Percentiles rank a stretch among this genome's conserved stretches.
phyloP scores from a whole-genome alignment of 2,329 filamentous ascomycete species.

The Pseudomassariella vexata region DNA sequence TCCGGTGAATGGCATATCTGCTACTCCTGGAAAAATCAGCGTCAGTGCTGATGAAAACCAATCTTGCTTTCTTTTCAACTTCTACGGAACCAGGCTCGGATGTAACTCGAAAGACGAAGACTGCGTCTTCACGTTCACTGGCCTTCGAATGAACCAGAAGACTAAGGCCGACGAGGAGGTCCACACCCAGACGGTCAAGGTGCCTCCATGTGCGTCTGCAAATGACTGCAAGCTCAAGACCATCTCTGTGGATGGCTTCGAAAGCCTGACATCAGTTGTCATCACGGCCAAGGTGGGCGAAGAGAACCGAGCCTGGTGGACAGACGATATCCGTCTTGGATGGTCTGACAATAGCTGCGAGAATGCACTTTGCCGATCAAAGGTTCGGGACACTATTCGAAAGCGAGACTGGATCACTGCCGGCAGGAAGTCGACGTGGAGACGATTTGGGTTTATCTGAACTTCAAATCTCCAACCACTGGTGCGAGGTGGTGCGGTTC shows the following conservation, averaged over 20 bases:
- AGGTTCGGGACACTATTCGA: slow-evolving; percentile 21
- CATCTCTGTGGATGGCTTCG: slow-evolving; percentile 15
- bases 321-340: slow-evolving; percentile 35
- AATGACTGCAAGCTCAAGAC: slow-evolving; percentile 16
- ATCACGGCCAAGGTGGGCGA: slow-evolving; percentile 32
- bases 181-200: slow-evolving; percentile 11
- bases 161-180: slow-evolving; percentile 10
- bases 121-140: slow-evolving; percentile 23
- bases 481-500: no score
- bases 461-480: no score
- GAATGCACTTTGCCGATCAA: slow-evolving; percentile 29
- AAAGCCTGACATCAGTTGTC: slow-evolving; percentile 26
- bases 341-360: slow-evolving; percentile 37
- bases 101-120: slow-evolving; percentile 18
- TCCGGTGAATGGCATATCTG: slow-evolving; percentile 7
- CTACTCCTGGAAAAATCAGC: slow-evolving; percentile 16
- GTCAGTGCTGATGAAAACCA: slow-evolving; percentile 17
- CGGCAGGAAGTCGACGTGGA: slow-evolving; percentile 11
- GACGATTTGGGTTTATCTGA: slow-evolving; percentile 10
- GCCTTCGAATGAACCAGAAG: slow-evolving; percentile 15
- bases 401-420: slow-evolving; percentile 11
- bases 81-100: slow-evolving; percentile 18
- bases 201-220: slow-evolving; percentile 16
- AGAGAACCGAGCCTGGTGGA: slow-evolving; percentile 36
- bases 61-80: slow-evolving; percentile 21